Evolutionary conservation across 345 rosid genomes (phyloP).

Genomic region (Cardiospermum halicacabum): DNA sequence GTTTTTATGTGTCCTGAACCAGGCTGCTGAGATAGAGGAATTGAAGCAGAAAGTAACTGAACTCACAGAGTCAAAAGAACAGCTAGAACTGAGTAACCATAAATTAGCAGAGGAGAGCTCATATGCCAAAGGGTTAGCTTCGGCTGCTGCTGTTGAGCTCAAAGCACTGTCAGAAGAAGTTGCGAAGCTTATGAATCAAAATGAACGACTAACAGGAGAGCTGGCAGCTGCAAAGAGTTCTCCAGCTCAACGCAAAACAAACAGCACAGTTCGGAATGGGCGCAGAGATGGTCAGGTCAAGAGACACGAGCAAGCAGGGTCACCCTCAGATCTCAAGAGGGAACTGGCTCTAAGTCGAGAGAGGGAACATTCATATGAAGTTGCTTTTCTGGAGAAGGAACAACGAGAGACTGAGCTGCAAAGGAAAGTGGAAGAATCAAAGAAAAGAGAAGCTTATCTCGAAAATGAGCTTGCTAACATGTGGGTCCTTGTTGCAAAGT

Average conservation of each 20-base stretch:
- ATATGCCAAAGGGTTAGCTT: conserved; percentile 97
- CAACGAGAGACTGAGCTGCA: conserved; percentile 77
- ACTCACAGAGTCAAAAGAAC: conserved; percentile 62
- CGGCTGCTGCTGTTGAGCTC: conserved; percentile 99
- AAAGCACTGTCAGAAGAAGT: conserved; percentile 97
- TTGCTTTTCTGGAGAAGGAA: conserved; percentile 74
- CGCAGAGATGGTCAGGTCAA: conserved; percentile 55
- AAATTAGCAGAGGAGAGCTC: conserved; percentile 92
- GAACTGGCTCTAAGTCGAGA: conserved; percentile 75
- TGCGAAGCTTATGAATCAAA: conserved; percentile 90
- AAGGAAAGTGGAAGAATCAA: conserved; percentile 80
- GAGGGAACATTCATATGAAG: conserved; percentile 80
- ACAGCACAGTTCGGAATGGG: conserved; percentile 56
- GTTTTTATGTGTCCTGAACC: conserved; percentile 14
- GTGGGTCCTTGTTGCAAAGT: conserved; percentile 97
- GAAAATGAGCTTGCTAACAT: conserved; percentile 98
- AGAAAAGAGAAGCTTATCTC: conserved; percentile 87
- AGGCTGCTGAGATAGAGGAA: conserved; percentile 74
- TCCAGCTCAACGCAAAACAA: conserved; percentile 49
- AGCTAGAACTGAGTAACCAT: conserved; percentile 64
- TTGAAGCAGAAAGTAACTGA: conserved; percentile 55
- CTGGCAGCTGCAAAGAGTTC: conserved; percentile 59
- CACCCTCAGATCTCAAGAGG: conserved; percentile 65
- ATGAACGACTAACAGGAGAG: conserved; percentile 73
- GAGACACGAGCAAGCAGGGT: conserved; percentile 59